Evolutionary conservation across 2,329 filamentous ascomycete genomes (phyloP).

Genomic region (Ceratocystis colombiana): DNA sequence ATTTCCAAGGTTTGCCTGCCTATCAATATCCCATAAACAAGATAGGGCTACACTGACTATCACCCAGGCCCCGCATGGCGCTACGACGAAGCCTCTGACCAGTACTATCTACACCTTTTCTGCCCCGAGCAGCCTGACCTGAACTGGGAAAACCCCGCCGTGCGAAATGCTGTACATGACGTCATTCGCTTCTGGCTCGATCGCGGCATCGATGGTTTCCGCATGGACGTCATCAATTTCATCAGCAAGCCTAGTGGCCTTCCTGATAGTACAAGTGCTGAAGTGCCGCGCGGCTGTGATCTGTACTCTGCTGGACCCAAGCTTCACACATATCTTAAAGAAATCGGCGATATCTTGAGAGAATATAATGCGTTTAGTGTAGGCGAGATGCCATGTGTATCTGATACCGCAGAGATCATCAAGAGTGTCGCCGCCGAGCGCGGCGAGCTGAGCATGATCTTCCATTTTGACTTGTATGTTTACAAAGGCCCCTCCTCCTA

Average conservation of each 20-base stretch:
- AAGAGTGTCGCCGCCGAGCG: slow-evolving; percentile 45
- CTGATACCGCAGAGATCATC: slow-evolving; percentile 37
- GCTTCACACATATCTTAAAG: slow-evolving; percentile 39
- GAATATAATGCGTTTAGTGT: slow-evolving; percentile 44
- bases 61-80: slow-evolving; percentile 38
- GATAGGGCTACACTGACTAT: background rate
- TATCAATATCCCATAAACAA: background rate
- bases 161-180: slow-evolving; percentile 55
- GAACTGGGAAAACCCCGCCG: slow-evolving; percentile 62
- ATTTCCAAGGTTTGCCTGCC: slow-evolving; percentile 20
- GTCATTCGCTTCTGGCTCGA: slow-evolving; percentile 66
- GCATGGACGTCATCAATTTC: slow-evolving; percentile 59
- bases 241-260: slow-evolving; percentile 51
- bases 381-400: slow-evolving; percentile 42
- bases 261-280: slow-evolving; percentile 36
- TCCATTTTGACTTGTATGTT: slow-evolving; percentile 52
- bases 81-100: slow-evolving; percentile 40
- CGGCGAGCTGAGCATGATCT: slow-evolving; percentile 59
- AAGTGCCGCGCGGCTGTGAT: slow-evolving; percentile 33
- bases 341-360: slow-evolving; percentile 37
- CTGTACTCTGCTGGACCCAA: slow-evolving; percentile 46
- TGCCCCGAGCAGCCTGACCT: slow-evolving; percentile 62
- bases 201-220: slow-evolving; percentile 55
- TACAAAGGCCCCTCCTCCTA: slow-evolving; percentile 31
- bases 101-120: slow-evolving; percentile 59